Base-by-base conservation (phyloP, 1,284 basidiomycete genomes). In the Peniophora sp. region DNA sequence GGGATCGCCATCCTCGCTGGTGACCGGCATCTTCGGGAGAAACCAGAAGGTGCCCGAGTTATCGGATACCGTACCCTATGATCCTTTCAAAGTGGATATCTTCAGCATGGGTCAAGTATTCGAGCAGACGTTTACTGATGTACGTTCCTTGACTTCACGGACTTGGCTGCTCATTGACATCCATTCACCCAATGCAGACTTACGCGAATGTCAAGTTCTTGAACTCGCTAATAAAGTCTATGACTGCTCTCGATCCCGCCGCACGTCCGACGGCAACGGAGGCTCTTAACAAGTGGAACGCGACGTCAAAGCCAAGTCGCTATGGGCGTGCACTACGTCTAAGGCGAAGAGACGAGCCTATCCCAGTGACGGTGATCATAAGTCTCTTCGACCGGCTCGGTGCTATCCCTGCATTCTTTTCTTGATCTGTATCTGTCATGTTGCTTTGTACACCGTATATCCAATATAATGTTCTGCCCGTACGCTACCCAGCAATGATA, bases 1-100 rank as follows among this genome's bases (percentile, higher is more conserved):
- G 0, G 59, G 59, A 52, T 0, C 10, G 56, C 8, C 57, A 57
- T 38, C 19, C 25, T 48, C 8, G 39, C 39, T 41, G 39, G 39
- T 41, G 9, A 41, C 39, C 20, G 39, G 39, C 9, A n/a, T 41
- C 20, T 22, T 22, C 20, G 39, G 39, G 6, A 5, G 39, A n/a
- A 22, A 41, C 16, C 39, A 22, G 8, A 22, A 41, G 5, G 39
- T 41, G 6, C 39, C 39, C 5, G 39, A 41, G 39, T 22, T 41
- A 41, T 41, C 39, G 8, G 39, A 41, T 5, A 22, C 16, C n/a
- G 39, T 41, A 8, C 39, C 39, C 8, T 41, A 41, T 16, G 39
- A 41, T 22, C n/a, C 39, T 6, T 41, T 41, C 20, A 41, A 41
- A 16, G 39, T 41, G 39, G 39, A 41, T 41, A 41, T 41, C 16